A percentile compares a stretch with the other conserved stretches of the same genome.
phyloP scores from a whole-genome alignment of 768 basidiomycete genomes.

The Auricularia heimuer region DNA sequence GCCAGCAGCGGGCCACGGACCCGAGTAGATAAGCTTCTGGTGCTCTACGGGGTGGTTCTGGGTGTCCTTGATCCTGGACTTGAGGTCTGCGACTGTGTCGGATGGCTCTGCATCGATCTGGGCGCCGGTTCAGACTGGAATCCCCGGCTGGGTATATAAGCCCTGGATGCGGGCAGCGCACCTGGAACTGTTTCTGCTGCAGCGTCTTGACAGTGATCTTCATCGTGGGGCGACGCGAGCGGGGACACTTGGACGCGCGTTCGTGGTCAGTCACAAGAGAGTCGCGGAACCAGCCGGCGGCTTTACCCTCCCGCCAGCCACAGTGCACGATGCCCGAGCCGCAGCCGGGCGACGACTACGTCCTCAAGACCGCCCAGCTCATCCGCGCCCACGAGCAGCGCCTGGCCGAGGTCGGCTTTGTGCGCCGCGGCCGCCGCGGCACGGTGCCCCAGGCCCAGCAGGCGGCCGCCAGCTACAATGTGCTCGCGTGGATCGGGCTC shows the following conservation, averaged over 20 bases:
- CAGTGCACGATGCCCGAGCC: constrained; percentile 27
- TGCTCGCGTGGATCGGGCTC: constrained; percentile 11
- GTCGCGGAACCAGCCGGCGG: not conserved
- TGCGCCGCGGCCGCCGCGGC: constrained; percentile 38
- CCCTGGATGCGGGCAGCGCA: constrained; percentile 16
- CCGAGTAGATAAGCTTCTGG: constrained; percentile 95
- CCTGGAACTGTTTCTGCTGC: constrained; percentile 84
- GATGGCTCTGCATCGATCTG: constrained; percentile 69
- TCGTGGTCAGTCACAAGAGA: too few relatives aligned
- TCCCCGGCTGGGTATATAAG: not conserved
- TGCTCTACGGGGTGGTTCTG: constrained; percentile 64
- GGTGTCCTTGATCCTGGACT: constrained; percentile 67
- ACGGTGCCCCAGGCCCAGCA: constrained; percentile 17
- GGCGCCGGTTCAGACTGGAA: not conserved
- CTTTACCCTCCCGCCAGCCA: not conserved
- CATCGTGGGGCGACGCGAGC: constrained; percentile 37
- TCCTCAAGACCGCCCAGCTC: constrained; percentile 59
- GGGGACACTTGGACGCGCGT: not conserved
- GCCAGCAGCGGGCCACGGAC: constrained; percentile 31
- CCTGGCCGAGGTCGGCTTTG: constrained; percentile 55
- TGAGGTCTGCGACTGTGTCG: constrained; percentile 70
- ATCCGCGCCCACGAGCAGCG: constrained; percentile 63
- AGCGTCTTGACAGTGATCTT: constrained; percentile 94
- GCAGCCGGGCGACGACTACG: constrained; percentile 64
- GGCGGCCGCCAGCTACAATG: constrained; percentile 11